Base-by-base conservation (phyloP, 345 rosid genomes). In the Acer yangbiense region DNA sequence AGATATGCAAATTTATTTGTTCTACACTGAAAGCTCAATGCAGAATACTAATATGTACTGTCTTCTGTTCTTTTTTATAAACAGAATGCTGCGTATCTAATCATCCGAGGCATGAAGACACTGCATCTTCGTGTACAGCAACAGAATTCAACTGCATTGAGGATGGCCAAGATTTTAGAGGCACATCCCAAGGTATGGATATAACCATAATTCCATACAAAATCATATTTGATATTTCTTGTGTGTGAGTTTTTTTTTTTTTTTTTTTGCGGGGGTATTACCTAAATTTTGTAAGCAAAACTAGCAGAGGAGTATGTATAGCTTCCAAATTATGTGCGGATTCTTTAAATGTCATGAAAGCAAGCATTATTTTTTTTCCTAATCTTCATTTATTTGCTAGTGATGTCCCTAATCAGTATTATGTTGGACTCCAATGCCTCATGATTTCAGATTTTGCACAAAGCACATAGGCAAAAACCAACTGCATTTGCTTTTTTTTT, bases 121-220 rank as follows among this genome's bases (percentile, higher is more conserved):
- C 82, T 96, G 90, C 93, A 96, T 89, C 99, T 96, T 87, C 98
- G 98, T 89, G 95, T 96, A 90, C 90, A 83, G 93, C 97, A 91
- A 88, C 98, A 96, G 78, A 96, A 96, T 83, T 88, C 91, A 21
- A 96, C 99, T 41, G 99, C 93, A 64, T 75, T 87, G 77, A 87
- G 92, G 97, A 93, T 96, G 97, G 98, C 99, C 94, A 76, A 91
- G 85, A 68, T 96, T 94, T 96, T 96, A 92, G 98, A 96, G 98
- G 99, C 92, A 79, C 99, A 96, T 96, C 98, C 98, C 74, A 96
- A 90, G 98, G 98, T 94, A 77, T 77, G 63, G 69, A 44, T 44
- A 44, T 44, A n/a, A n/a, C 50, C 50, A 44, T 44, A 44, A 43
- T 43, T 43, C 46, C 35, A 32, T 32, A 3, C 9, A 41, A 41